These are phyloP conservation scores for Claviceps purpurea DNA, from an alignment of 2,329 filamentous ascomycete genomes.

Conservation along the genomic window DNA sequence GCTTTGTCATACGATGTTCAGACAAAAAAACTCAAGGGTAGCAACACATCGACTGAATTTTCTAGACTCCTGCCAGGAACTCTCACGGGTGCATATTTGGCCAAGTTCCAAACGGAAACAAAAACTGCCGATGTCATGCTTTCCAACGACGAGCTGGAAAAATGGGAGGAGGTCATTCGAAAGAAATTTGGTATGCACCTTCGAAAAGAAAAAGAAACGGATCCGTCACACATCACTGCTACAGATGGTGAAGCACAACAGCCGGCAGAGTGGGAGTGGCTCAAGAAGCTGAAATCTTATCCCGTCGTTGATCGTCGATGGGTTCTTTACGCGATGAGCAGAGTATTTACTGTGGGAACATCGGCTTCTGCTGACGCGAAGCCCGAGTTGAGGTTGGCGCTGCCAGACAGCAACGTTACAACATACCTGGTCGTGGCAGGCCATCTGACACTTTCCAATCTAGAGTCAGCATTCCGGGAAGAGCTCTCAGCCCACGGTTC, in stretches of 20 bases:
- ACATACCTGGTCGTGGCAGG: slow-evolving; percentile 48
- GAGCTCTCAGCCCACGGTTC: slow-evolving; percentile 29
- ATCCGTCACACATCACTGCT: slow-evolving; percentile 3
- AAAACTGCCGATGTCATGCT: slow-evolving; percentile 35
- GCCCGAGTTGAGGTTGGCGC: slow-evolving; percentile 19
- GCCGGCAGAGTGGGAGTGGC: slow-evolving; percentile 38
- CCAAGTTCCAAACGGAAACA: slow-evolving; percentile 30
- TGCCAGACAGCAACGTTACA: slow-evolving; percentile 40
- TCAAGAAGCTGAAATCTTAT: slow-evolving; percentile 29
- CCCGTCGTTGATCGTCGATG: slow-evolving; percentile 49
- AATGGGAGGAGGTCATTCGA: slow-evolving; percentile 38
- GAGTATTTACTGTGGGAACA: slow-evolving; percentile 42
- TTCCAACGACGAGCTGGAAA: slow-evolving; percentile 28
- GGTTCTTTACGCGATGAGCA: slow-evolving; percentile 49
- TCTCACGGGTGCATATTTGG: slow-evolving; percentile 35
- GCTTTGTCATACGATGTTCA: slow-evolving; percentile 25
- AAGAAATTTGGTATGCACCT: slow-evolving; percentile 34
- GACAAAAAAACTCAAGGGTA: slow-evolving; percentile 19
- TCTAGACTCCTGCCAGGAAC: slow-evolving; percentile 32
- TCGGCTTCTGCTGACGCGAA: slow-evolving; percentile 25
- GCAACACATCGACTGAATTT: slow-evolving; percentile 19
- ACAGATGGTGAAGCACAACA: slow-evolving; percentile 13
- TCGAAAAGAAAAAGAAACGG: slow-evolving; percentile 9
- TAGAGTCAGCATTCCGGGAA: slow-evolving; percentile 42
- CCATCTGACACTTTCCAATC: slow-evolving; percentile 45